Evolutionary conservation across 2,329 filamentous ascomycete genomes (phyloP), one percentile per base, ranked within the genome.

Genomic region (Fusarium oxysporum): DNA sequence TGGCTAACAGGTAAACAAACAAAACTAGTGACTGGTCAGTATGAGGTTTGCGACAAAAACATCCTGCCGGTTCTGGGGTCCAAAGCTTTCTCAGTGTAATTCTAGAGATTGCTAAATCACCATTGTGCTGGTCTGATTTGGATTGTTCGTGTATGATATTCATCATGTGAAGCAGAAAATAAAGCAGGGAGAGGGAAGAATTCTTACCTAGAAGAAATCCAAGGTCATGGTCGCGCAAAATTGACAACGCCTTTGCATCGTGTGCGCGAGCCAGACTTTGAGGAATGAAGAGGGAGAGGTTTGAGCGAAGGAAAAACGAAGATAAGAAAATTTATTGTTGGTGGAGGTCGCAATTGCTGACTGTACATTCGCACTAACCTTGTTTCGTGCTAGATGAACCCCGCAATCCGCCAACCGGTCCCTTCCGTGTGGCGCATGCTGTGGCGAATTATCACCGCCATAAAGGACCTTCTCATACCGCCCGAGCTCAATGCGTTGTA

Each of bases 91-190:
- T 90, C 88, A 90, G 88, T 78, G 83, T 86, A 85, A 85, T 86
- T 86, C 82, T 87, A 86, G 82, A 82, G 82, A 81, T 79, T 82
- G 72, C 69, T 78, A 75, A 41, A 81, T 89, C 87, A 88, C 88
- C 88, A 90, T 85, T 82, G 80, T 54, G 77, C 78, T 84, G 81
- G 87, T 90, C 87, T 86, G 87, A 86, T 83, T 90, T 90, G 88
- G 88, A 90, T 90, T 90, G 87, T 89, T 89, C 86, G 81, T 82
- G 80, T 75, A 74, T 74, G 69, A 55, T 76, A 62, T 74, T 81
- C 81, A 83, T 83, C 81, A 81, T 71, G 66, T 71, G 73, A 78
- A 69, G 65, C 58, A 70, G 44, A 35, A 38, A 37, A 57, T 33
- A 47, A 44, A 60, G 65, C 60, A 50, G 48, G 61, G 25, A 11